Percentiles rank a stretch among this genome's conserved stretches.
Evolutionary conservation across 2,329 filamentous ascomycete genomes (phyloP).

Genomic region (Coniosporium tulheliwenetii): DNA sequence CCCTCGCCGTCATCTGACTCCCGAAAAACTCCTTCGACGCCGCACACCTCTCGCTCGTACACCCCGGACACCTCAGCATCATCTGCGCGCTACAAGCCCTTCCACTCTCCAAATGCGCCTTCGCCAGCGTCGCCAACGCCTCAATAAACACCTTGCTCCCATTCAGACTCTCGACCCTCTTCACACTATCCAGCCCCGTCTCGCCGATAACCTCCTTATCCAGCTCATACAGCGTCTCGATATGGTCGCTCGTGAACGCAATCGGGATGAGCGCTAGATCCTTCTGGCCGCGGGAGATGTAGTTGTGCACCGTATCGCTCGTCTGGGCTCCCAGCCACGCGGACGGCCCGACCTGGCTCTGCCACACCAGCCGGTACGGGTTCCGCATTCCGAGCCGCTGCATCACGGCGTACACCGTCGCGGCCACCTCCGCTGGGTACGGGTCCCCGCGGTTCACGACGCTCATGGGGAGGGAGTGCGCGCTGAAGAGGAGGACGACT

Average conservation of each 20-base stretch:
- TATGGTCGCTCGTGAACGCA: slow-evolving; percentile 97
- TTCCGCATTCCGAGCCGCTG: slow-evolving; percentile 74
- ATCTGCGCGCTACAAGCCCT: slow-evolving; percentile 68
- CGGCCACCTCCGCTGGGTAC: slow-evolving; percentile 88
- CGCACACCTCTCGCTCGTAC: slow-evolving; percentile 73
- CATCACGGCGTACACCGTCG: slow-evolving; percentile 96
- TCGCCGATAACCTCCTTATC: slow-evolving; percentile 92
- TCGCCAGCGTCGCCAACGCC: slow-evolving; percentile 76
- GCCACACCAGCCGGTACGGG: slow-evolving; percentile 90
- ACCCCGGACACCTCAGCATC: slow-evolving; percentile 81
- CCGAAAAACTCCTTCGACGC: slow-evolving; percentile 57
- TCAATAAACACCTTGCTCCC: slow-evolving; percentile 81
- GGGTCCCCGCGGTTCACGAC: slow-evolving; percentile 94
- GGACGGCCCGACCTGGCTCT: slow-evolving; percentile 90
- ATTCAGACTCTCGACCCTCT: slow-evolving; percentile 83
- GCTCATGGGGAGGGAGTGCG: slow-evolving; percentile 91
- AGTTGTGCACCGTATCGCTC: slow-evolving; percentile 69
- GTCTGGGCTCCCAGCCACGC: slow-evolving; percentile 96
- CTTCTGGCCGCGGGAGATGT: slow-evolving; percentile 80
- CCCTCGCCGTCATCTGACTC: slow-evolving; percentile 7
- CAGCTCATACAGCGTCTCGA: slow-evolving; percentile 89
- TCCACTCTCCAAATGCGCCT: slow-evolving; percentile 58
- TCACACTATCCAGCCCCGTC: slow-evolving; percentile 52
- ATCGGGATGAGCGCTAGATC: slow-evolving; percentile 88
- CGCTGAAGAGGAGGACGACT: slow-evolving; percentile 82